A percentile compares a stretch with the other conserved stretches of the same genome.
These are phyloP conservation scores for Fusarium falciforme DNA, from an alignment of 2,329 filamentous ascomycete genomes.

Conservation along the genomic window DNA sequence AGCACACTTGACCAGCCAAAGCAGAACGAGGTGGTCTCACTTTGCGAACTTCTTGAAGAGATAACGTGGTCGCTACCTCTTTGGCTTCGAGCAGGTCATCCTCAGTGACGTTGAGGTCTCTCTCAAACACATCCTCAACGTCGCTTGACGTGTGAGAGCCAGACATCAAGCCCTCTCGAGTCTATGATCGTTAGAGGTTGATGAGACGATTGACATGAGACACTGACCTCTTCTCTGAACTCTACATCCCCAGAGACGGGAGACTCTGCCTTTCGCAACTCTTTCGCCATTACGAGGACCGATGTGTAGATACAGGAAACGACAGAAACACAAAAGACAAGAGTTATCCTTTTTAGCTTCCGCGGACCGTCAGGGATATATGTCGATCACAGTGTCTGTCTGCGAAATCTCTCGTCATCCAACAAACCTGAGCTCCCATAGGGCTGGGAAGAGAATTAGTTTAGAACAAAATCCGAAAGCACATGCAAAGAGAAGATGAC, in stretches of 20 bases:
- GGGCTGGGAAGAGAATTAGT: background rate
- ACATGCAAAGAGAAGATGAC: background rate
- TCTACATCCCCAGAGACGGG: background rate
- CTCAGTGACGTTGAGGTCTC: conserved; percentile 52
- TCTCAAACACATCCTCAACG: conserved; percentile 9
- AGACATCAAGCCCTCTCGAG: background rate
- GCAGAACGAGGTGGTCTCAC: conserved; percentile 21
- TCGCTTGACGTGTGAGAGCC: background rate
- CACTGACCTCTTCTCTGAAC: conserved; percentile 13
- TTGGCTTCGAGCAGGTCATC: conserved; percentile 59
- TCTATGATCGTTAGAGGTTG: background rate
- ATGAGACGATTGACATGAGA: background rate
- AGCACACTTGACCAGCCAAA: background rate
- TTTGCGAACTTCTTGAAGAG: conserved; percentile 48
- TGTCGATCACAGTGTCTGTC: background rate
- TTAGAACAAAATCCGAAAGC: background rate
- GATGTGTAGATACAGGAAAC: background rate
- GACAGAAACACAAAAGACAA: background rate
- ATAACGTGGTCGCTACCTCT: conserved; percentile 50
- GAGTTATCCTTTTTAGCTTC: background rate
- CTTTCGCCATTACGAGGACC: conserved; percentile 3
- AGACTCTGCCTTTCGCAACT: background rate
- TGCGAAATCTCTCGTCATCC: background rate
- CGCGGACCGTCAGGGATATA: background rate
- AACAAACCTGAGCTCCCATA: background rate